These are phyloP conservation scores for Phytophthora hibernalis DNA, from an alignment of 352 stramenopile genomes.

Conservation along the genomic window DNA sequence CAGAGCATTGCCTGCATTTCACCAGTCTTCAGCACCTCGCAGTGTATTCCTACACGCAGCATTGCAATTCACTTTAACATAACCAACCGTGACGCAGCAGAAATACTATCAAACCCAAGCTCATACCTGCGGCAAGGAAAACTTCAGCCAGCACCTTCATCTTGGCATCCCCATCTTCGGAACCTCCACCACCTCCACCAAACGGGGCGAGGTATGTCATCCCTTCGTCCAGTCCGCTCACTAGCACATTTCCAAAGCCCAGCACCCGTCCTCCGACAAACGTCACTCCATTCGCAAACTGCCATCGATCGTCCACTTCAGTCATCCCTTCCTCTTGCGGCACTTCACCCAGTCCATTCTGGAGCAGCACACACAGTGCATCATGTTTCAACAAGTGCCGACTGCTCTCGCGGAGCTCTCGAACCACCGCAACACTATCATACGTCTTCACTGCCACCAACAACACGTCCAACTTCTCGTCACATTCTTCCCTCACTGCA, in stretches of 20 bases:
- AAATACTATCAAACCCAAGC: not conserved
- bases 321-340: constrained; percentile 14
- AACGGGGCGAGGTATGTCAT: constrained; percentile 66
- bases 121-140: constrained; percentile 51
- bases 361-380: constrained; percentile 65
- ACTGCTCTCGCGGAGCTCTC: constrained; percentile 38
- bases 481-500: not conserved
- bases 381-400: constrained; percentile 49
- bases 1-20: constrained; percentile 75
- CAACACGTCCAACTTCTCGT: constrained; percentile 57
- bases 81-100: not conserved
- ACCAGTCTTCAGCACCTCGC: constrained; percentile 41
- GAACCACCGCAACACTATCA: constrained; percentile 53
- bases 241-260: constrained; percentile 51
- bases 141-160: constrained; percentile 42
- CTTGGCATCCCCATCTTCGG: constrained; percentile 14
- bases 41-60: constrained; percentile 46
- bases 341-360: constrained; percentile 70
- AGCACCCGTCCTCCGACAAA: constrained; percentile 62
- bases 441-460: constrained; percentile 77
- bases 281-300: constrained; percentile 71
- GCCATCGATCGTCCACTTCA: constrained; percentile 28
- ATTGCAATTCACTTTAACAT: not conserved
- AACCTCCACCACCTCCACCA: not conserved
- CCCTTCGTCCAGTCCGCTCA: constrained; percentile 53